These are phyloP conservation scores for Exophiala sideris DNA, from an alignment of 2,329 filamentous ascomycete species.

Conservation along the genomic window DNA sequence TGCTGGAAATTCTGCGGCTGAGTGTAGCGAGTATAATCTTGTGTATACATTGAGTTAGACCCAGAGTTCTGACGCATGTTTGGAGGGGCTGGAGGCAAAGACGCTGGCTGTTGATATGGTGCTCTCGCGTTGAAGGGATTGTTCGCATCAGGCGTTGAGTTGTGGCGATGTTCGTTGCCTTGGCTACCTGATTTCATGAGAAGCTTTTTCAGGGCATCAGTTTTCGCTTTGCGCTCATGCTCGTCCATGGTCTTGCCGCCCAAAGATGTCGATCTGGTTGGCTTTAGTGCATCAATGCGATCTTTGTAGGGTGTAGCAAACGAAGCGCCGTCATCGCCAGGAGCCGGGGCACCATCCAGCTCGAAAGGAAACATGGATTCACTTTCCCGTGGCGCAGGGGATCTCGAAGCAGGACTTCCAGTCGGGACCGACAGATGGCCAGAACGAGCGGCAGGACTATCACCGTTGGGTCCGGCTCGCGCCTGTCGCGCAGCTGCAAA, in stretches of 20 bases:
- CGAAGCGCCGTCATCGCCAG: constrained; percentile 55
- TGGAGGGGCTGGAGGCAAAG: constrained; percentile 1
- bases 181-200: constrained; percentile 38
- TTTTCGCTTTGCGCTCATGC: constrained; percentile 42
- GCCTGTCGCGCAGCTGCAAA: constrained; percentile 78
- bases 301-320: constrained; percentile 60
- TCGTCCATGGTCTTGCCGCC: constrained; percentile 33
- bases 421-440: constrained; percentile 54
- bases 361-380: constrained; percentile 66
- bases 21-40: constrained; percentile 9
- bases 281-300: constrained; percentile 43
- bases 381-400: constrained; percentile 46
- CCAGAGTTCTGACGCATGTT: constrained; percentile 12
- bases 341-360: constrained; percentile 55
- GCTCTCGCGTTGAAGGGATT: constrained; percentile 30
- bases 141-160: constrained; percentile 33
- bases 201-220: constrained; percentile 44
- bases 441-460: constrained; percentile 39
- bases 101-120: constrained; percentile 9
- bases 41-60: constrained; percentile 15
- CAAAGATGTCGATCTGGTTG: constrained; percentile 35
- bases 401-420: constrained; percentile 37
- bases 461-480: constrained; percentile 53
- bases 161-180: background rate
- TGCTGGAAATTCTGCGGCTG: constrained; percentile 2